Evolutionary conservation across 352 stramenopile species (phyloP).

Genomic region (Globisporangium perplexum): DNA sequence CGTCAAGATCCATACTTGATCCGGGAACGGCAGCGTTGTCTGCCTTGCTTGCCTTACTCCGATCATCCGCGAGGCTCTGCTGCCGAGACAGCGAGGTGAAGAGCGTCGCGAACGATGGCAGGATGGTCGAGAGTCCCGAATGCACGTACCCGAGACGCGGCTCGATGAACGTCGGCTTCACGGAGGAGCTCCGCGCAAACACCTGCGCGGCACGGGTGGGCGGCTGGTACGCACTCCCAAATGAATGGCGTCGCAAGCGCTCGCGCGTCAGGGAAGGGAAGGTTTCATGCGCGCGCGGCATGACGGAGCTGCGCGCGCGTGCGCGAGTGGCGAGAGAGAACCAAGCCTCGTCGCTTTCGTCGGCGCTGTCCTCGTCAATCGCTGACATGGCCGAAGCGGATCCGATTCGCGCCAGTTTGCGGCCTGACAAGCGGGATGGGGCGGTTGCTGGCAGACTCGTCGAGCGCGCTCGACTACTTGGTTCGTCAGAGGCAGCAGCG

Average conservation of each 20-base stretch:
- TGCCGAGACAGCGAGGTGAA: constrained; percentile 5
- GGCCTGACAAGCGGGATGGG: too few species aligned
- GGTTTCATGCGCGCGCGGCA: not conserved
- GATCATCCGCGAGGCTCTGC: not conserved
- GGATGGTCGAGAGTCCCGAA: constrained; percentile 7
- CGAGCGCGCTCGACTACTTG: not conserved
- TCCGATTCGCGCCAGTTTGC: not conserved
- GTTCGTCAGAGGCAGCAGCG: not conserved
- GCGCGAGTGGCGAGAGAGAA: not conserved
- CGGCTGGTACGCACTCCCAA: not conserved
- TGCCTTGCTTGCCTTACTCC: not conserved
- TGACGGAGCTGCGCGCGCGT: not conserved
- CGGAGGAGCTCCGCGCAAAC: not conserved
- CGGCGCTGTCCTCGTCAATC: not conserved
- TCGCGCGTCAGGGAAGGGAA: not conserved
- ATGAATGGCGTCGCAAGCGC: not conserved
- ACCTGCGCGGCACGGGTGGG: not conserved
- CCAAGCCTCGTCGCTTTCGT: not conserved
- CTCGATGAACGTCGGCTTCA: constrained; percentile 7
- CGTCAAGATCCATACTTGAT: not conserved
- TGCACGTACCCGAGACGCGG: constrained; percentile 7
- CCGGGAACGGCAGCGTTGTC: not conserved
- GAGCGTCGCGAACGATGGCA: not conserved
- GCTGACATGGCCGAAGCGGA: not conserved
- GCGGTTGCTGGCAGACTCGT: not conserved